Base-by-base conservation (phyloP, 2,329 filamentous ascomycete genomes). In the Paraconiothyrium brasiliense region DNA sequence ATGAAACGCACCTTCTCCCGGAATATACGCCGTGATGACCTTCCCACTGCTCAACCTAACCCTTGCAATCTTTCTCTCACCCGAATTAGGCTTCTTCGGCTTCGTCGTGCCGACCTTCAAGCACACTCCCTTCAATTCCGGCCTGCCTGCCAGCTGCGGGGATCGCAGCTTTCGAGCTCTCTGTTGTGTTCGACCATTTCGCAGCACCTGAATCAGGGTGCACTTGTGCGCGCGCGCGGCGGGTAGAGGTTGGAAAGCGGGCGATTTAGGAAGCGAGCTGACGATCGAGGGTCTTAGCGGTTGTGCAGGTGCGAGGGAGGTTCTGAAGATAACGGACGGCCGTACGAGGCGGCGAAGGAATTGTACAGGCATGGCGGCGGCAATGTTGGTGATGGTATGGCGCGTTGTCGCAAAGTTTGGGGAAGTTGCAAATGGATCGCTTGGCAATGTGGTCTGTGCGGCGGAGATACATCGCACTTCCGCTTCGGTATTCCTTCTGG, bases 1-100 rank as follows among this genome's bases (percentile, higher is more conserved):
- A 6, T 57, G 32, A 27, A 55, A 55, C 61, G 10, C 54, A 88
- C 87, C 94, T 87, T 98, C 94, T 56, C 95, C 95, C 37, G 94
- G 93, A 75, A 99, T 97, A 83, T 97, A 98, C 30, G 92, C 92
- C 61, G 93, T 97, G 65, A 99, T 85, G 61, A 96, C 87, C 76
- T 89, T 92, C 58, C 95, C 95, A 66, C 88, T 94, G 62, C 92
- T 95, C 77, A 99, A 84, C 70, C 94, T 86, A 22, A 99, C 90
- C 84, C 94, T 92, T 2, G 94, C 94, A 60, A 93, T 95, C 85
- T 99, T 99, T 66, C 95, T 86, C 85, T 98, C 93, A 59, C 94
- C 95, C 32, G 95, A 99, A 81, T 99, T 99, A 68, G 95, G 95
- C 83, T 99, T 99, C 89, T 99, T 99, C 59, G 95, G 95, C 75